Evolutionary conservation across 2,329 filamentous ascomycete species (phyloP).

Genomic region (Fusarium sp.): DNA sequence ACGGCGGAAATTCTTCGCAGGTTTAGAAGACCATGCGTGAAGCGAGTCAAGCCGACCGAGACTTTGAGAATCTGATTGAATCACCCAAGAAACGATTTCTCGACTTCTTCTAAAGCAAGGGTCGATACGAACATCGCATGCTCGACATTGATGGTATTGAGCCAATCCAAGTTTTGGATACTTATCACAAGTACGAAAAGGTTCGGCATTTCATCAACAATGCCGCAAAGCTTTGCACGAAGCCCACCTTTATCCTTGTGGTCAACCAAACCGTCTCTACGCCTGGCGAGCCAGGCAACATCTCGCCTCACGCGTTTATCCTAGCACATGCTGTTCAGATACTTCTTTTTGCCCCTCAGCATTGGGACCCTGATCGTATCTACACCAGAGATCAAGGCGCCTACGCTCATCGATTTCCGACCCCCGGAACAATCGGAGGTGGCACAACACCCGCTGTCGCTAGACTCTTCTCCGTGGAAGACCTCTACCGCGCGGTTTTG

Average conservation of each 20-base stretch:
- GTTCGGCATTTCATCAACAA: background rate
- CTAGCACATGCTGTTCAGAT: background rate
- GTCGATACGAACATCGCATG: background rate
- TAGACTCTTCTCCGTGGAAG: accelerated
- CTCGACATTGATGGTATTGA: background rate
- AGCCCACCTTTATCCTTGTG: background rate
- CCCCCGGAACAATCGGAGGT: background rate
- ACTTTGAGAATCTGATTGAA: background rate
- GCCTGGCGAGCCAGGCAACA: accelerated
- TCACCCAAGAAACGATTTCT: background rate
- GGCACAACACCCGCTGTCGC: accelerated
- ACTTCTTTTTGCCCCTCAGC: background rate
- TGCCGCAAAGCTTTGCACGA: background rate
- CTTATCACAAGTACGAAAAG: accelerated
- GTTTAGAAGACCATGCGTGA: background rate
- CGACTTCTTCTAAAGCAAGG: background rate
- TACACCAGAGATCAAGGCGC: background rate
- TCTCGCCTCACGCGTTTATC: background rate
- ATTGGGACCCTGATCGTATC: accelerated
- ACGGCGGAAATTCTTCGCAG: accelerated
- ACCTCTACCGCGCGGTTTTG: background rate
- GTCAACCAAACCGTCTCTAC: background rate
- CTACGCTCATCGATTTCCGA: background rate
- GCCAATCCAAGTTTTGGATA: accelerated
- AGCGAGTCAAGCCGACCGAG: background rate